A percentile compares a stretch with the other conserved stretches of the same genome.
Conservation (phyloP, 441 rosid species). For the Biscutella auriculata region DNA sequence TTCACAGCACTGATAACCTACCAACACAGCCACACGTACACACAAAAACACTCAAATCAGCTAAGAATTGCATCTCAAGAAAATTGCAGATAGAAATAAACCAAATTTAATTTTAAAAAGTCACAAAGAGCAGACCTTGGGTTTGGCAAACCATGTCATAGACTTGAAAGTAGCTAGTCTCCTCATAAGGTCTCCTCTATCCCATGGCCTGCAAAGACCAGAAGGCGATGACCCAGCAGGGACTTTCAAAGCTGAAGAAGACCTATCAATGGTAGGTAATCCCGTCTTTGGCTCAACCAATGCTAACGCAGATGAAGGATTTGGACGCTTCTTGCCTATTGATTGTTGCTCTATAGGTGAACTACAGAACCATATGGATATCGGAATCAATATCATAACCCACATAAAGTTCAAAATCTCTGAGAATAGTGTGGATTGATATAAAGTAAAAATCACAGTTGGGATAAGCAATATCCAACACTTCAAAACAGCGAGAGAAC, state of each 20-base stretch:
- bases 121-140: conserved; percentile 42
- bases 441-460: neutral
- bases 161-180: conserved; percentile 82
- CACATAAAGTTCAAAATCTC: neutral
- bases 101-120: no score
- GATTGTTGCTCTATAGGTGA: conserved; percentile 24
- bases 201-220: conserved; percentile 83
- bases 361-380: conserved; percentile 18
- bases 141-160: conserved; percentile 95
- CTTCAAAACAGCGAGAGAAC: neutral
- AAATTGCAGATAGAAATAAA: neutral
- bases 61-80: neutral
- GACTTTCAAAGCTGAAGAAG: conserved; percentile 17
- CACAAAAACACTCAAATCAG: neutral
- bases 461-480: neutral
- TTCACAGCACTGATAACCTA: conserved; percentile 78
- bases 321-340: conserved; percentile 47
- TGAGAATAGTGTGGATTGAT: neutral
- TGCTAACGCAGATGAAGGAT: conserved; percentile 40
- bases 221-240: conserved; percentile 23
- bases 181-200: conserved; percentile 79
- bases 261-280: conserved; percentile 17
- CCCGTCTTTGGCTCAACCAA: conserved; percentile 36
- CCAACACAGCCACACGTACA: no score
- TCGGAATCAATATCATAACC: neutral